Base-by-base conservation (phyloP, 352 stramenopile genomes). In the Phytophthora macrochlamydospora region DNA sequence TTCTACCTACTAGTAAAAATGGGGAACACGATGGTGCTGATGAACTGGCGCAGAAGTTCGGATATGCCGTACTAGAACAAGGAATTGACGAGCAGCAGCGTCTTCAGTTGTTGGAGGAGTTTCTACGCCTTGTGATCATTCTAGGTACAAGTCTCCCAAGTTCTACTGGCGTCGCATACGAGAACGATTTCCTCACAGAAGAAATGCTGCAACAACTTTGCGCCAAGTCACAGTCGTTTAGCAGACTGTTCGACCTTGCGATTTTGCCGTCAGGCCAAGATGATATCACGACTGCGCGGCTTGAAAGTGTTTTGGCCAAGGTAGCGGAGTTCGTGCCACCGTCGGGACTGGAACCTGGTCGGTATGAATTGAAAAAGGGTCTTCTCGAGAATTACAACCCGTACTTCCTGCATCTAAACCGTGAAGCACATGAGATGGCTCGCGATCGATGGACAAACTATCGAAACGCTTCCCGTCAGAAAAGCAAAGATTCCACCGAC, bases 141-240 rank as follows among this genome's bases (percentile, higher is more conserved):
- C 37, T 94, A 8, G 87, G 85, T 29, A 95, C 89, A 8, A 92
- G 76, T 65, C 66, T 95, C 49, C 89, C 89, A 2, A 87, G 72
- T 45, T 57, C 80, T 5, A 83, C 74, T 33, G 89, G 89, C 7
- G 58, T 69, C 37, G 57, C 58, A 2, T 90, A 91, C 56, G 87
- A 96, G 56, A 75, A 92, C 31, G 73, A 81, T 12, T 96, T 95
- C 49, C 60, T 96, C 44, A 53, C 75, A 12, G 84, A 95, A 79
- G 89, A 95, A 62, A 92, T 96, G 85, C 35, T 93, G 37, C 89
- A 96, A 64, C 89, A 96, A 28, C 59, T 96, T 48, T 92, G 87
- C 40, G 76, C 87, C 1, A 94, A 94, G 63, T 79, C 87, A 5
- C 83, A 77, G 8, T 80, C 85, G 13, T 96, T 95, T 74, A 95